Conservation (phyloP, 257 asterid genomes). For the Solanum habrochaites region DNA sequence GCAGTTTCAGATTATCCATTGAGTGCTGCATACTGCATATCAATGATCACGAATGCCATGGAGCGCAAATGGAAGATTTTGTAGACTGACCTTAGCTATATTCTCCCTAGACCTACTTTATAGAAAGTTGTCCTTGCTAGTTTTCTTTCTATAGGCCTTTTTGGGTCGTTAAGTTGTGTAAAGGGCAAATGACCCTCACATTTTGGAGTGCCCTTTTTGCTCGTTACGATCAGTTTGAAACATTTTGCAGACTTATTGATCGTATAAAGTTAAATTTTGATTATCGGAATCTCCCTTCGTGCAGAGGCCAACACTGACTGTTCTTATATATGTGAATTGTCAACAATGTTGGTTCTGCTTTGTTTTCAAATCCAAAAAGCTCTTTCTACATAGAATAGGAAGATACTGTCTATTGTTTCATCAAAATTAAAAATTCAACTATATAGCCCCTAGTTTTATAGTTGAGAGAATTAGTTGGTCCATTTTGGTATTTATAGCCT, state of each 20-base stretch:
- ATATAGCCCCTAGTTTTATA: background rate
- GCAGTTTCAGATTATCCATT: conserved; percentile 86
- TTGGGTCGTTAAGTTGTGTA: background rate
- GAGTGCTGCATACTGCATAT: conserved; percentile 88
- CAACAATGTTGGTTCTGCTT: background rate
- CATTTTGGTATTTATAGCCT: background rate
- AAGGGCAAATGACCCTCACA: background rate
- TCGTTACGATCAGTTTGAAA: background rate
- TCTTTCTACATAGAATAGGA: background rate
- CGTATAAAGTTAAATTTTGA: background rate
- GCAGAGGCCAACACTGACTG: background rate
- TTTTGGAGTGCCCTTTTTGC: background rate
- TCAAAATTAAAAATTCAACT: too few species aligned
- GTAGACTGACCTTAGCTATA: conserved; percentile 9
- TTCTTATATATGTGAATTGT: background rate
- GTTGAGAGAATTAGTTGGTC: background rate
- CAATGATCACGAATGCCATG: conserved; percentile 55
- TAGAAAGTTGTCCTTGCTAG: background rate
- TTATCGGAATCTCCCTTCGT: background rate
- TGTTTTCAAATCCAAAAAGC: background rate
- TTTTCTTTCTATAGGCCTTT: background rate
- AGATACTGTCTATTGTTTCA: background rate
- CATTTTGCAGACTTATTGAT: background rate
- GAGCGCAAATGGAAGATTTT: conserved; percentile 72
- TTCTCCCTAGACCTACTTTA: background rate